phyloP scores from a whole-genome alignment of 2,329 filamentous ascomycete genomes.

The Macrophomina pseudophaseolina region DNA sequence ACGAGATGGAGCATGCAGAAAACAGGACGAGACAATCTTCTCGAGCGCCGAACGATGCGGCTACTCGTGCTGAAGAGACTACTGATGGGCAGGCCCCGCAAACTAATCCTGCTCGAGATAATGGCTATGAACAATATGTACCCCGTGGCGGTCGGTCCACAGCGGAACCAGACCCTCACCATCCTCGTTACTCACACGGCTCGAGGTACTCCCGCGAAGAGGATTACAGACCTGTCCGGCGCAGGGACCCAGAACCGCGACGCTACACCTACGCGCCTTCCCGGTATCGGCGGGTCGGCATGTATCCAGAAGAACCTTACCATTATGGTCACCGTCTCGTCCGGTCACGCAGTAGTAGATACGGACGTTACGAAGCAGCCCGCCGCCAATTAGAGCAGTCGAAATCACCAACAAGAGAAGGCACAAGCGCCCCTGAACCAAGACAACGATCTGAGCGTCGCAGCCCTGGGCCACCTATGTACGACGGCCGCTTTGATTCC shows the following conservation, averaged over 20 bases:
- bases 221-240: not conserved
- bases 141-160: not conserved
- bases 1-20: conserved; percentile 21
- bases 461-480: conserved; percentile 7
- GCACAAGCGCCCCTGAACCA: conserved; percentile 9
- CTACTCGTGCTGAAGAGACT: not conserved
- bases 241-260: conserved; percentile 17
- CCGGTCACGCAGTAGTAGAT: conserved; percentile 17
- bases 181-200: conserved; percentile 6
- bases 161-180: conserved; percentile 3
- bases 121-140: conserved; percentile 10
- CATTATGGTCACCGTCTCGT: conserved; percentile 6
- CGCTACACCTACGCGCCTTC: conserved; percentile 20
- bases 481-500: not conserved
- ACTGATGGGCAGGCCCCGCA: not conserved
- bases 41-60: conserved; percentile 6
- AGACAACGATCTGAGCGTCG: conserved; percentile 10
- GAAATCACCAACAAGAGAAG: conserved; percentile 23
- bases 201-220: conserved; percentile 5
- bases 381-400: conserved; percentile 23
- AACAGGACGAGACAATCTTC: conserved; percentile 16
- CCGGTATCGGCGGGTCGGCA: conserved; percentile 19
- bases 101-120: not conserved
- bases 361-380: conserved; percentile 25
- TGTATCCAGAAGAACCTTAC: conserved; percentile 24